These are phyloP conservation scores for Solanum verrucosum DNA, from an alignment of 257 asterid genomes.

Conservation along the genomic window DNA sequence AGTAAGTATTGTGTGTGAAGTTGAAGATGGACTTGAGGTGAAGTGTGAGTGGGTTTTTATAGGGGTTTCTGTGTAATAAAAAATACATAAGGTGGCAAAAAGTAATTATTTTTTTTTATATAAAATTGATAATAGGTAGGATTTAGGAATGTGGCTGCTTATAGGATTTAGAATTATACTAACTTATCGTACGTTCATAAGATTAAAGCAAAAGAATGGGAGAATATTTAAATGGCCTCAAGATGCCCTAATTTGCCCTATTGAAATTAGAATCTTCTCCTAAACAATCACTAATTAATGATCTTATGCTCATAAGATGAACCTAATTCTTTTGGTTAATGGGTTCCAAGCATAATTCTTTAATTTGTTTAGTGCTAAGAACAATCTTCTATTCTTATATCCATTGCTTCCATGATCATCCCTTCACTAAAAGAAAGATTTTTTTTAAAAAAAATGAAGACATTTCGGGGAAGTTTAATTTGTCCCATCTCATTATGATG, in stretches of 20 bases:
- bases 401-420: not conserved
- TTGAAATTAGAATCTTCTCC: not conserved
- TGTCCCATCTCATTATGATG: not conserved
- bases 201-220: not conserved
- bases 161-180: not conserved
- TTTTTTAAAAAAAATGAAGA: too few species aligned
- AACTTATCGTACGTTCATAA: not conserved
- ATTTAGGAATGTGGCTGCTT: not conserved
- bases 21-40: not conserved
- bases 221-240: not conserved
- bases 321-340: conserved; percentile 3
- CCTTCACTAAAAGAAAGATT: not conserved
- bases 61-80: conserved; percentile 4
- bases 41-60: conserved; percentile 9
- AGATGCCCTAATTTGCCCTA: not conserved
- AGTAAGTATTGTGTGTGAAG: not conserved
- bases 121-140: not conserved
- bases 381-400: not conserved
- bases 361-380: not conserved
- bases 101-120: not conserved
- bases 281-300: not conserved
- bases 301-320: not conserved
- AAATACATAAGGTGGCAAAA: not conserved
- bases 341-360: not conserved
- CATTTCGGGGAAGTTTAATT: not conserved